phyloP scores from a whole-genome alignment of 2,329 filamentous ascomycete genomes.

The Sclerotinia spermophila region DNA sequence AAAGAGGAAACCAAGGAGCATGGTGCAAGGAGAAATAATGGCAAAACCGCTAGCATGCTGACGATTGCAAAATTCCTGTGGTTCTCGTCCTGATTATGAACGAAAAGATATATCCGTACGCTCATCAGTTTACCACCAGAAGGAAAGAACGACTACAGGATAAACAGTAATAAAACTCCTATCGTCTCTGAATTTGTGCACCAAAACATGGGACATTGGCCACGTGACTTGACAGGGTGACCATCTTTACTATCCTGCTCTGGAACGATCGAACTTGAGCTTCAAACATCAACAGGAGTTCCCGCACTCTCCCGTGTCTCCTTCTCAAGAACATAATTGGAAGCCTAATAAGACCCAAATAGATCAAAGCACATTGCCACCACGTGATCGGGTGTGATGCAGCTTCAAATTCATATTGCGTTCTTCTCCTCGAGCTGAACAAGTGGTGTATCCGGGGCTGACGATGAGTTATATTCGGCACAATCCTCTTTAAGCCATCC shows the following conservation, averaged over 20 bases:
- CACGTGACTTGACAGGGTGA: background rate
- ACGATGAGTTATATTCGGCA: background rate
- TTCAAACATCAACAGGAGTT: background rate
- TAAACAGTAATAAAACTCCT: background rate
- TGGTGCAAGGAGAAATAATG: background rate
- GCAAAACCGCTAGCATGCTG: background rate
- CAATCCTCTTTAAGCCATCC: background rate
- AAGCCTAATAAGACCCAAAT: too few species aligned
- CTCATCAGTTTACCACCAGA: too few species aligned
- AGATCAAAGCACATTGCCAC: background rate
- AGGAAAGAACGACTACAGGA: background rate
- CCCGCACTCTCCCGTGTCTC: too few species aligned
- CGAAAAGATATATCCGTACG: background rate
- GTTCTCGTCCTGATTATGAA: background rate
- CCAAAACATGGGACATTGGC: rapidly evolving
- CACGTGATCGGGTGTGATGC: background rate
- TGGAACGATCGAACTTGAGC: background rate
- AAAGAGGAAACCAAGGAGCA: background rate
- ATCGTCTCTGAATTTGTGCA: too few species aligned
- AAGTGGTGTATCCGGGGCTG: background rate
- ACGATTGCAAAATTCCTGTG: background rate
- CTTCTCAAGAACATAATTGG: too few species aligned
- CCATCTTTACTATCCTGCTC: background rate
- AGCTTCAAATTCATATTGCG: background rate
- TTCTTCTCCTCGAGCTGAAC: background rate